Evolutionary conservation across 768 basidiomycete species (phyloP).

Genomic region (Collybia sp.): DNA sequence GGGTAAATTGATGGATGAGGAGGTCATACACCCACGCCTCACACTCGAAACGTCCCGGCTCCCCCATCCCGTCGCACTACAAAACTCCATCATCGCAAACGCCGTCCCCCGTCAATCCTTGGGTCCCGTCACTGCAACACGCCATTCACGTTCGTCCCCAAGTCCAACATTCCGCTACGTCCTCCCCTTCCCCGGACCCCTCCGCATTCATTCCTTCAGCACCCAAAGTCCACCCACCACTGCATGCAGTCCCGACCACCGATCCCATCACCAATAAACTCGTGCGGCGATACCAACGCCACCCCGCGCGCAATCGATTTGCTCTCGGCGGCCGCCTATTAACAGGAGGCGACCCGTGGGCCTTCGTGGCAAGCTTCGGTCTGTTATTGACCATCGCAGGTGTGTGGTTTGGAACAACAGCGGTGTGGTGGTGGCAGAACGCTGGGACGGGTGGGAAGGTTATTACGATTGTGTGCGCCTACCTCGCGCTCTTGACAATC

Average conservation of each 20-base stretch:
- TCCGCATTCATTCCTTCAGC: conserved; percentile 6
- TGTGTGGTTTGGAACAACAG: conserved; percentile 85
- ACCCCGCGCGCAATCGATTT: conserved; percentile 75
- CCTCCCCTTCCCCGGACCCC: conserved; percentile 12
- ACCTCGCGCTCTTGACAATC: conserved; percentile 57
- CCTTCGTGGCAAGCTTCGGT: conserved; percentile 63
- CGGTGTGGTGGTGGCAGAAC: conserved; percentile 85
- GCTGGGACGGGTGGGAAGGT: conserved; percentile 52
- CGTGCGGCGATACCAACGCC: conserved; percentile 54
- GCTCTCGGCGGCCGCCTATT: conserved; percentile 68
- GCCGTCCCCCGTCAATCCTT: conserved; percentile 17
- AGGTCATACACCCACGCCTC: conserved; percentile 10
- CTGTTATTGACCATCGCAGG: conserved; percentile 67
- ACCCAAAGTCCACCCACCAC: conserved; percentile 17
- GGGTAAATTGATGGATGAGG: conserved; percentile 26
- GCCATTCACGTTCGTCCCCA: conserved; percentile 10
- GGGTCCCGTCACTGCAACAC: conserved; percentile 8
- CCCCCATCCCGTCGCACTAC: background rate
- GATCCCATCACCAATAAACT: conserved; percentile 32
- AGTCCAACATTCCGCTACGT: conserved; percentile 10
- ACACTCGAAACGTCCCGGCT: background rate
- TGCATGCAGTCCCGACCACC: conserved; percentile 31
- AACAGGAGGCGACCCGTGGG: conserved; percentile 83
- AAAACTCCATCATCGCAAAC: conserved; percentile 2
- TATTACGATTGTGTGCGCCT: conserved; percentile 49